Conservation (phyloP, 768 basidiomycete species). For the Chiua virens region DNA sequence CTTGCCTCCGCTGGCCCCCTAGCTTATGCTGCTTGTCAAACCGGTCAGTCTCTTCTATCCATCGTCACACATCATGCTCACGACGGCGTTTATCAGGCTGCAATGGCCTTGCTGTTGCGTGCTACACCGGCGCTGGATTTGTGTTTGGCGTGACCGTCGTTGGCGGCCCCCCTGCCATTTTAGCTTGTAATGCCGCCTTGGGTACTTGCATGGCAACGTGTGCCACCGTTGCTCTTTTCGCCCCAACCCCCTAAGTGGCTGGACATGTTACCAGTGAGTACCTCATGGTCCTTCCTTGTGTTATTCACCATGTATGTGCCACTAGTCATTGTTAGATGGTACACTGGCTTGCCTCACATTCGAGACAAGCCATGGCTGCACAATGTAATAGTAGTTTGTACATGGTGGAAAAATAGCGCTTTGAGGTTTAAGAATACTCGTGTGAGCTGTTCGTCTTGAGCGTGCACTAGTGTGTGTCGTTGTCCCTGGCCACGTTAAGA, state of each 20-base stretch:
- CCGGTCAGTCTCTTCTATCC: conserved; percentile 5
- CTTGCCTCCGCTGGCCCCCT: conserved; percentile 16
- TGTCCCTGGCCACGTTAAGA: too few relatives aligned
- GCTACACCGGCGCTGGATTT: conserved; percentile 25
- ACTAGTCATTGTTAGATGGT: too few relatives aligned
- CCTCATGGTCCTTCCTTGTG: too few relatives aligned
- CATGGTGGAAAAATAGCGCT: too few relatives aligned
- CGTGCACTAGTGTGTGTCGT: too few relatives aligned
- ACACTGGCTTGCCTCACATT: too few relatives aligned
- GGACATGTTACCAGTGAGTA: neutral
- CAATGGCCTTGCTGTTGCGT: conserved; percentile 19
- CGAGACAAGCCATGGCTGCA: too few relatives aligned
- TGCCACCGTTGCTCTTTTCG: conserved; percentile 15
- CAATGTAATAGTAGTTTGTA: too few relatives aligned
- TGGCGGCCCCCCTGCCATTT: conserved; percentile 18
- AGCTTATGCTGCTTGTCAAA: conserved; percentile 25
- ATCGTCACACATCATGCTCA: neutral
- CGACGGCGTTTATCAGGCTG: conserved; percentile 15
- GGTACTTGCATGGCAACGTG: conserved; percentile 29
- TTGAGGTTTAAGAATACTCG: too few relatives aligned
- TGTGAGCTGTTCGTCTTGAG: too few relatives aligned
- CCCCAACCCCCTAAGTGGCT: conserved; percentile 23
- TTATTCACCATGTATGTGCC: too few relatives aligned
- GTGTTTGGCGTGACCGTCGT: conserved; percentile 23
- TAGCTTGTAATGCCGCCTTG: conserved; percentile 21